Conservation (phyloP, 73 alveolate species). For the Symbiodinium natans region DNA sequence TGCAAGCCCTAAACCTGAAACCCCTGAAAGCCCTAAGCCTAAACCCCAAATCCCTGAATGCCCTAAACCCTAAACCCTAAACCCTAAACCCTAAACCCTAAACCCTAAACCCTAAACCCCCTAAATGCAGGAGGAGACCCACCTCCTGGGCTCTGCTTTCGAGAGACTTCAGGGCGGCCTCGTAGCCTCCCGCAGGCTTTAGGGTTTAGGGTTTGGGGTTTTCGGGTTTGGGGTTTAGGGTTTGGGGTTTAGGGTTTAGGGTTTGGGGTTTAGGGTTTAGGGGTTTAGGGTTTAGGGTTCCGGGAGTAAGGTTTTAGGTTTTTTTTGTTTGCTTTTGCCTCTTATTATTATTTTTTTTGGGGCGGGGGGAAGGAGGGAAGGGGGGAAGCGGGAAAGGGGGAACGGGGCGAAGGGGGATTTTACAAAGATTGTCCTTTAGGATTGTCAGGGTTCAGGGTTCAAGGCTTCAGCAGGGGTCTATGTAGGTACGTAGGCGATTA, state of each 20-base stretch:
- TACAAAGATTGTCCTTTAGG: too few relatives aligned
- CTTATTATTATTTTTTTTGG: too few relatives aligned
- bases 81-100: neutral
- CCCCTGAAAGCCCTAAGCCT: too few relatives aligned
- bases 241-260: neutral
- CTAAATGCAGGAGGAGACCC: neutral
- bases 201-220: neutral
- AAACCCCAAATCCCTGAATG: neutral
- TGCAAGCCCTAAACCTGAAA: too few relatives aligned
- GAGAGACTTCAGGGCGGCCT: neutral
- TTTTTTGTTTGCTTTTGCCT: too few relatives aligned
- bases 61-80: neutral
- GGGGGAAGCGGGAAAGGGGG: too few relatives aligned
- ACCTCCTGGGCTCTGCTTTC: neutral
- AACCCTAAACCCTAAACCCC: neutral
- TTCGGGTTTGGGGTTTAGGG: neutral
- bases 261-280: neutral
- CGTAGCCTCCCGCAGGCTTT: neutral
- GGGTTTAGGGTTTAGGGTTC: neutral
- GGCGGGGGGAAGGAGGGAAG: too few relatives aligned
- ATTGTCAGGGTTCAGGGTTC: too few relatives aligned
- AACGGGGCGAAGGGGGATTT: too few relatives aligned
- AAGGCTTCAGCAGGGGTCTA: too few relatives aligned
- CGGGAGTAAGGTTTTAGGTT: too few relatives aligned
- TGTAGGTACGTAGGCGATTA: too few relatives aligned